These are phyloP conservation scores for Pterulicium gracile DNA, from an alignment of 1,284 basidiomycete genomes.

Conservation along the genomic window DNA sequence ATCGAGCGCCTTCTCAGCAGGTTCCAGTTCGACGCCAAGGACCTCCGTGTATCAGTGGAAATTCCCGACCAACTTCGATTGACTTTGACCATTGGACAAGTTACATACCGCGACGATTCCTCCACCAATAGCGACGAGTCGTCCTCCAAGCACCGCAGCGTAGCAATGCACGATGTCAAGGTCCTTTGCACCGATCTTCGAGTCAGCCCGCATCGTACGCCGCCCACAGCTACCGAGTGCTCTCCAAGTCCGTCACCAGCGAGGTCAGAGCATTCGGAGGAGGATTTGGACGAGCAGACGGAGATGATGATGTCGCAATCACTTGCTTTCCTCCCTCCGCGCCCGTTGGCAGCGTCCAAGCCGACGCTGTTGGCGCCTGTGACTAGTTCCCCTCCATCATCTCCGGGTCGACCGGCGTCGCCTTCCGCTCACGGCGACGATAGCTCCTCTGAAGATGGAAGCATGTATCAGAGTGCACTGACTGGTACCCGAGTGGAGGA, in stretches of 20 bases:
- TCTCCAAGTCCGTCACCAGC: constrained; percentile 23
- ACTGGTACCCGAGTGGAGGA: constrained; percentile 24
- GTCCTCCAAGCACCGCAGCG: not conserved
- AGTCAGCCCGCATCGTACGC: constrained; percentile 11
- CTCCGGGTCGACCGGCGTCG: too few relatives aligned
- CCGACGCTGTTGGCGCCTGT: not conserved
- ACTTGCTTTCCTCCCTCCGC: constrained; percentile 42
- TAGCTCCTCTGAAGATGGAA: constrained; percentile 29
- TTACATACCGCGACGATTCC: constrained; percentile 29
- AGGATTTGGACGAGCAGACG: constrained; percentile 52
- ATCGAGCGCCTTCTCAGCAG: constrained; percentile 77
- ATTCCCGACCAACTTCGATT: constrained; percentile 52
- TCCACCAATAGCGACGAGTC: constrained; percentile 9
- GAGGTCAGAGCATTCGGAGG: constrained; percentile 21
- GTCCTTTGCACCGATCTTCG: constrained; percentile 5
- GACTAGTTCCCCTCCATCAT: not conserved
- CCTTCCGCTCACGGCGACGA: not conserved
- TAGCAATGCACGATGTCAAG: not conserved
- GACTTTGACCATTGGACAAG: constrained; percentile 44
- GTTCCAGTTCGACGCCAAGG: constrained; percentile 67
- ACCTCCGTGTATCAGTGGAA: constrained; percentile 58
- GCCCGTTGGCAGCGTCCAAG: constrained; percentile 21
- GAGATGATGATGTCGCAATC: constrained; percentile 68
- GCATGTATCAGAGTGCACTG: constrained; percentile 68
- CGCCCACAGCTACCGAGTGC: constrained; percentile 28